Percentiles rank a stretch among this genome's conserved stretches.
Conservation (phyloP, 2,329 filamentous ascomycete genomes). For the Neurospora sp. region DNA sequence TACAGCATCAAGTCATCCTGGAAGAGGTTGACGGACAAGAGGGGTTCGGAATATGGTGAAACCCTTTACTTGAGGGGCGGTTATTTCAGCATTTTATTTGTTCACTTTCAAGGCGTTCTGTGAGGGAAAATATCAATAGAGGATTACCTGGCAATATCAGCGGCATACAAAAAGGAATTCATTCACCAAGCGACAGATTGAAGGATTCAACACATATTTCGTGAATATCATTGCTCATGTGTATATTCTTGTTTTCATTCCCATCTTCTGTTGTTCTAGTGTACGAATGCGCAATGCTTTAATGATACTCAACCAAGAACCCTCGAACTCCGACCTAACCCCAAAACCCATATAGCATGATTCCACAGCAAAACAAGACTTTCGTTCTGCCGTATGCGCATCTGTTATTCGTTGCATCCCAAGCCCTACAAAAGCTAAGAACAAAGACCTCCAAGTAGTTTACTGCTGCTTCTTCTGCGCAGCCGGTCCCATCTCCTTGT, state of each 20-base stretch:
- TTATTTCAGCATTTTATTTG: not conserved
- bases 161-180: not conserved
- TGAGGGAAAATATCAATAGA: not conserved
- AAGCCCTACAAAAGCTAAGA: not conserved
- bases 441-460: not conserved
- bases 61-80: not conserved
- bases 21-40: not conserved
- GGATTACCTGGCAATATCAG: not conserved
- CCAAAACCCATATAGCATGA: not conserved
- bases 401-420: not conserved
- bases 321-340: not conserved
- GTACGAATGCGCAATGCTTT: not conserved
- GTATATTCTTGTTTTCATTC: not conserved
- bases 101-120: not conserved
- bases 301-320: not conserved
- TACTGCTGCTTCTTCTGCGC: slow-evolving; percentile 67
- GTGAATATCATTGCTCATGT: not conserved
- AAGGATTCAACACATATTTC: not conserved
- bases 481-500: slow-evolving; percentile 87
- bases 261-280: not conserved
- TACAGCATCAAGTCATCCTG: not conserved
- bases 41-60: not conserved
- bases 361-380: not conserved
- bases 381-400: not conserved
- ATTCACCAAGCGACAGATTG: not conserved